Evolutionary conservation across 2,329 filamentous ascomycete genomes (phyloP).

Genomic region (Colletotrichum sp.): DNA sequence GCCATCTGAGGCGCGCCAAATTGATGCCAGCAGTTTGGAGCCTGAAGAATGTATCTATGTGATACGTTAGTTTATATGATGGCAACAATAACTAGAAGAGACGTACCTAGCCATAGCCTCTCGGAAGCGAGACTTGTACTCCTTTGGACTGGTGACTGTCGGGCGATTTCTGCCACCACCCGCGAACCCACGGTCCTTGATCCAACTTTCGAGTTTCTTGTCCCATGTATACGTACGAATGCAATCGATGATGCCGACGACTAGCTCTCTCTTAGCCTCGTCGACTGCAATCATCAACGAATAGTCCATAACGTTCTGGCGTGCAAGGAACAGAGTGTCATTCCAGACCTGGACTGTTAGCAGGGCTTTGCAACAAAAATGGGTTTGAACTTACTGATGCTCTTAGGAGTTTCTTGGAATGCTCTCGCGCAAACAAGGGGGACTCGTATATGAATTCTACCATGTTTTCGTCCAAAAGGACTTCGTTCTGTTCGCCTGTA

Average conservation of each 20-base stretch:
- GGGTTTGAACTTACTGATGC: conserved; percentile 61
- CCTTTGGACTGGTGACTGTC: conserved; percentile 95
- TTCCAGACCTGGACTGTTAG: conserved; percentile 72
- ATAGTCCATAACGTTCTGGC: conserved; percentile 99
- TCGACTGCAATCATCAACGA: conserved; percentile 98
- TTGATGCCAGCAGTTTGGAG: conserved; percentile 78
- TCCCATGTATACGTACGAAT: conserved; percentile 99
- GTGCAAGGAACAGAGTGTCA: conserved; percentile 91
- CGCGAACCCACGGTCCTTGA: conserved; percentile 91
- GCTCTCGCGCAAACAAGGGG: conserved; percentile 91
- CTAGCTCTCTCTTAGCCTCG: conserved; percentile 85
- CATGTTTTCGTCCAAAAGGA: conserved; percentile 97
- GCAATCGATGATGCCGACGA: conserved; percentile 98
- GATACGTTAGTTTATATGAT: conserved; percentile 1
- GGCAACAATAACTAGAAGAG: background rate
- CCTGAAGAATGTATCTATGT: conserved; percentile 71
- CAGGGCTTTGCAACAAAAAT: background rate
- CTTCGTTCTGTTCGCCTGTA: conserved; percentile 95
- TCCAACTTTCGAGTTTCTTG: conserved; percentile 99
- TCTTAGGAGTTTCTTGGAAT: conserved; percentile 91
- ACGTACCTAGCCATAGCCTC: conserved; percentile 94
- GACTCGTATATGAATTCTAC: conserved; percentile 99
- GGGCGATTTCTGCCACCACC: conserved; percentile 81
- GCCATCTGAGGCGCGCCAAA: conserved; percentile 48
- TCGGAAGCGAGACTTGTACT: conserved; percentile 94